Evolutionary conservation across 768 basidiomycete genomes (phyloP), one percentile per base, ranked within the genome.

Genomic region (Amanita pseudoporphyria): DNA sequence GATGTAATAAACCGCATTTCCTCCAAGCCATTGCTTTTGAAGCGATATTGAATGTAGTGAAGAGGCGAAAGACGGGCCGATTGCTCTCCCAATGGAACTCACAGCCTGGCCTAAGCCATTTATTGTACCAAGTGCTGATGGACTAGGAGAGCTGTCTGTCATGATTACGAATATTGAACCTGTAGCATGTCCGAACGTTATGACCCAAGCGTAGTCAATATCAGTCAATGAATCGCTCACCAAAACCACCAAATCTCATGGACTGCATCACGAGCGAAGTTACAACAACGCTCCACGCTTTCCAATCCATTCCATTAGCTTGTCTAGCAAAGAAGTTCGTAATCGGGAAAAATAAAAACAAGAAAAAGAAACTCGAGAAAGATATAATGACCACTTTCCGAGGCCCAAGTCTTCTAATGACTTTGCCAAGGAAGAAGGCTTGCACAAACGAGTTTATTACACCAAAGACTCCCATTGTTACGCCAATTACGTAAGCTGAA

Each of bases 91-190:
- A 3, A 69, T 61, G 0, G 74, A 76, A 2, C 68, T 67, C 5
- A 71, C 58, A 58, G 77, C 75, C 59, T 84, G 80, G 3, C 70
- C 78, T 31, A 81, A 52, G 2, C 79, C 78, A 52, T 78, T 80
- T 12, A 70, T 69, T 2, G 76, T 69, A 1, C 76, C 79, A 9
- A 84, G 64, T 9, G 74, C 60, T 0, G 65, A 59, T 1, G 66
- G 61, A 19, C 57, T 61, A 56, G 58, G 79, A 55, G 59, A 68
- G 60, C 55, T 73, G 66, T 57, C 73, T 62, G 60, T 77, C 52
- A 64, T 70, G 58, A 57, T 66, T 58, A 64, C 69, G 58, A 67
- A 79, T 58, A 64, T 71, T 61, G 60, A 71, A 68, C 53, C 81
- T 82, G 67, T n/a, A n/a, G n/a, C n/a, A n/a, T n/a, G n/a, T n/a